Evolutionary conservation across 768 basidiomycete species (phyloP), one percentile per base, ranked within the genome.

Genomic region (Suillus cothurnatus): DNA sequence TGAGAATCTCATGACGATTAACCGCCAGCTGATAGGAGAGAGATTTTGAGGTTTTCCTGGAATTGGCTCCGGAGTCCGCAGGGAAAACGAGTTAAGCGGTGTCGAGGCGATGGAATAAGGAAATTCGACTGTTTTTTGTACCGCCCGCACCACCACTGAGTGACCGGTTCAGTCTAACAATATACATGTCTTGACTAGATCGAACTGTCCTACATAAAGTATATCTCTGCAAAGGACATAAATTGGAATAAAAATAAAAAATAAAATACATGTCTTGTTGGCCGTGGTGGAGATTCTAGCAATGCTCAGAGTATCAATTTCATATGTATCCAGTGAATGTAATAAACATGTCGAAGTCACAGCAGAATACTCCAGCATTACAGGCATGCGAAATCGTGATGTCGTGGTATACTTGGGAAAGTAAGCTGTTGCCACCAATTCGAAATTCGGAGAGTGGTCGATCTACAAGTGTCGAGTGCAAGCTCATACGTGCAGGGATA

Each of bases 401-500:
- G 17, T 19, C 6, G 5, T 17, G 17, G 6, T 2, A 6, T n/a
- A n/a, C 4, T 45, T 21, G 21, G 21, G 43, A 45, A 65, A 6
- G 75, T 76, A 53, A 86, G 79, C 70, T 9, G 73, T 63, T 12
- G 85, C 85, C 14, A 73, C 78, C 61, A 86, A 69, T 45, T 77
- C 73, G 70, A 7, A 41, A 41, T 41, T 41, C 6, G 2, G 17
- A 87, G 85, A 61, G 78, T 74, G 23, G 76, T 74, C 53, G 82
- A 69, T 8, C 71, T 75, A 12, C 78, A 69, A 3, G 79, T 83
- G 64, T 86, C 84, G 45, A 85, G 71, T 8, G 76, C 76, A 47
- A 78, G 58, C 19, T 64, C 63, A 56, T 86, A 85, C 31, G 74
- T 76, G 19, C 84, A 84, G 28, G 75, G 78, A 67, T 79, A 82